Conservation (phyloP, 768 basidiomycete species). For the Mycena chlorophos region DNA sequence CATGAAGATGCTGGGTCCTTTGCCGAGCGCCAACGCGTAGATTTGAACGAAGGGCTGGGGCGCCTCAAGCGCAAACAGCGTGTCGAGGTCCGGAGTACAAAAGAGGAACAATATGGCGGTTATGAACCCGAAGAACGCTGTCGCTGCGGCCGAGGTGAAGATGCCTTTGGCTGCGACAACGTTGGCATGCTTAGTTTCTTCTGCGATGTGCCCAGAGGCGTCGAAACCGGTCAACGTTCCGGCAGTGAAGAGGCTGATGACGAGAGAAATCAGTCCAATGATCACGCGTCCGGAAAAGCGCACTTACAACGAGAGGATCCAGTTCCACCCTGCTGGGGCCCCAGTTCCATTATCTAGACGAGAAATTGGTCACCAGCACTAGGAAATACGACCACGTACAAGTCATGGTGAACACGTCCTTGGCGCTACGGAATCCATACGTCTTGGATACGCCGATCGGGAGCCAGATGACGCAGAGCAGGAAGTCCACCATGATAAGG, state of each 20-base stretch:
- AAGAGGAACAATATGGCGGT: slow-evolving; percentile 82
- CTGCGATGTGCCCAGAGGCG: slow-evolving; percentile 83
- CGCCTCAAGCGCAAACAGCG: slow-evolving; percentile 71
- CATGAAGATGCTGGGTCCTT: slow-evolving; percentile 82
- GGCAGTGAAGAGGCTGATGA: slow-evolving; percentile 73
- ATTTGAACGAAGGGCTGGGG: slow-evolving; percentile 92
- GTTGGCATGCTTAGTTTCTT: slow-evolving; percentile 86
- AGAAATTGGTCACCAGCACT: not conserved
- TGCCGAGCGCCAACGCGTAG: slow-evolving; percentile 81
- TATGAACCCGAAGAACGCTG: slow-evolving; percentile 75
- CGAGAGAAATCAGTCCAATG: not conserved
- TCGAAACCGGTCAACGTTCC: slow-evolving; percentile 91
- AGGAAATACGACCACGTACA: slow-evolving; percentile 47
- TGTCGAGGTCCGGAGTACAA: slow-evolving; percentile 77
- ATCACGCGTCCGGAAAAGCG: slow-evolving; percentile 6
- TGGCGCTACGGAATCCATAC: slow-evolving; percentile 83
- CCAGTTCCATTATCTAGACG: slow-evolving; percentile 87
- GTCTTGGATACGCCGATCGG: slow-evolving; percentile 88
- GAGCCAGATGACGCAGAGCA: slow-evolving; percentile 88
- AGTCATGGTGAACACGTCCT: slow-evolving; percentile 80
- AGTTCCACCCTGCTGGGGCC: slow-evolving; percentile 86
- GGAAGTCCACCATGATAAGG: slow-evolving; percentile 83
- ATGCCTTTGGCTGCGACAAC: slow-evolving; percentile 83
- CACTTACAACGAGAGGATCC: slow-evolving; percentile 78
- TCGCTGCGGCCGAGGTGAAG: slow-evolving; percentile 72